Evolutionary conservation across 176 grass and related monocot species (phyloP).

Genomic region (Aegilops umbellulata): DNA sequence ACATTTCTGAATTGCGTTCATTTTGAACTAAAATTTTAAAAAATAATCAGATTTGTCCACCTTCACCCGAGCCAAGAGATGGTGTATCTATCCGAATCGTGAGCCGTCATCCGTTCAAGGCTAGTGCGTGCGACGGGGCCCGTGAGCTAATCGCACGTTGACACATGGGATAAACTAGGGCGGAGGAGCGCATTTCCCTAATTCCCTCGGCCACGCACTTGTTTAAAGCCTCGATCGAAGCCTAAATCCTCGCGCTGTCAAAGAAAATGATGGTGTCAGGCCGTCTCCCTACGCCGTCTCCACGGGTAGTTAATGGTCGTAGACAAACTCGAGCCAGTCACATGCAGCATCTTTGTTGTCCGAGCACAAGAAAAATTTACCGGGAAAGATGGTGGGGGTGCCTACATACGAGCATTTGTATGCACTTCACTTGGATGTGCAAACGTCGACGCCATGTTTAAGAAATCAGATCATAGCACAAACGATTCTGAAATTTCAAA

Average conservation of each 20-base stretch:
- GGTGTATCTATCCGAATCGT: constrained; percentile 2
- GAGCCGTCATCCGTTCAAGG: background rate
- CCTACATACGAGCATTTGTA: background rate
- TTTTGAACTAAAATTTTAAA: no score
- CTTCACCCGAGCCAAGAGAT: background rate
- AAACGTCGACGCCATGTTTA: background rate
- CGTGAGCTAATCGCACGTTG: constrained; percentile 4
- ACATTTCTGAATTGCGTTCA: no score
- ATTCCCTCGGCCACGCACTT: background rate
- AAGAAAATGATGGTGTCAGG: constrained; percentile 38
- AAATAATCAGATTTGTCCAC: no score
- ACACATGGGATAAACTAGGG: constrained; percentile 19
- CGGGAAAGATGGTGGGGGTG: background rate
- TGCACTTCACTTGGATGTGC: background rate
- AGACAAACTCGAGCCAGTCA: background rate
- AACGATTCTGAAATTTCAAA: no score
- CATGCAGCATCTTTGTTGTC: background rate
- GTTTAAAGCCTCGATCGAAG: constrained; percentile 7
- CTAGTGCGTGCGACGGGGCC: background rate
- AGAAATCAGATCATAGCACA: no score
- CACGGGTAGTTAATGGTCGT: background rate
- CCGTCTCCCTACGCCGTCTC: constrained; percentile 25
- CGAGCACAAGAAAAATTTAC: background rate
- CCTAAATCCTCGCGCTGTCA: background rate
- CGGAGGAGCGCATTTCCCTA: constrained; percentile 15